Conservation (phyloP, 140 eudicot species). For the Anethum foeniculum region DNA sequence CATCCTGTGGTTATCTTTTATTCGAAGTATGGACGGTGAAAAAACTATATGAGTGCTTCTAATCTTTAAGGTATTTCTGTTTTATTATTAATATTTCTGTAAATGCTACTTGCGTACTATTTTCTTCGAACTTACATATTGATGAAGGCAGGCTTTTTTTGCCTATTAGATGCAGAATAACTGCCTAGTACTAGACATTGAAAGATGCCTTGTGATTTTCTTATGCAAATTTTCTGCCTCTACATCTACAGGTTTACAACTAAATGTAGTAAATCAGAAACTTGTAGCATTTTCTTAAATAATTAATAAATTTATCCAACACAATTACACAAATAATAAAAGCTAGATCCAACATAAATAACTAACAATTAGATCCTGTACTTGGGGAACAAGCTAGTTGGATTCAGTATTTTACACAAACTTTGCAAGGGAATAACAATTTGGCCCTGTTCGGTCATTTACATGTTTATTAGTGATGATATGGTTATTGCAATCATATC, state of each 20-base stretch:
- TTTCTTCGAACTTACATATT: background rate
- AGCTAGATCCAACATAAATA: background rate
- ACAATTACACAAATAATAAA: background rate
- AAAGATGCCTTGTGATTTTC: background rate
- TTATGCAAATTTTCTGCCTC: background rate
- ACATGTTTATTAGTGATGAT: constrained; percentile 24
- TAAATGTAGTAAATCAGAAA: background rate
- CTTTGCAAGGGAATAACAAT: constrained; percentile 7
- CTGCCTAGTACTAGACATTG: background rate
- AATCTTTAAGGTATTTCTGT: background rate
- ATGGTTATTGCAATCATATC: constrained; percentile 34
- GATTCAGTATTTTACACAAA: background rate
- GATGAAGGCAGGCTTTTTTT: background rate
- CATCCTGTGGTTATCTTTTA: constrained; percentile 3
- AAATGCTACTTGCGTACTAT: background rate
- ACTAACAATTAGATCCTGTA: background rate
- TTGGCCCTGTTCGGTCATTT: constrained; percentile 20
- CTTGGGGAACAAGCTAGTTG: background rate
- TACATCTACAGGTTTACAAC: background rate
- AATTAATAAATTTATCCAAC: background rate
- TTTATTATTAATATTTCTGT: background rate
- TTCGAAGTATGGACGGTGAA: constrained; percentile 1
- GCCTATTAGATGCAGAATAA: background rate
- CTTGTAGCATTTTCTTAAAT: background rate
- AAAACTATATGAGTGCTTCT: background rate